phyloP scores from a whole-genome alignment of 23 red algal species.

The Gracilaria caudata region DNA sequence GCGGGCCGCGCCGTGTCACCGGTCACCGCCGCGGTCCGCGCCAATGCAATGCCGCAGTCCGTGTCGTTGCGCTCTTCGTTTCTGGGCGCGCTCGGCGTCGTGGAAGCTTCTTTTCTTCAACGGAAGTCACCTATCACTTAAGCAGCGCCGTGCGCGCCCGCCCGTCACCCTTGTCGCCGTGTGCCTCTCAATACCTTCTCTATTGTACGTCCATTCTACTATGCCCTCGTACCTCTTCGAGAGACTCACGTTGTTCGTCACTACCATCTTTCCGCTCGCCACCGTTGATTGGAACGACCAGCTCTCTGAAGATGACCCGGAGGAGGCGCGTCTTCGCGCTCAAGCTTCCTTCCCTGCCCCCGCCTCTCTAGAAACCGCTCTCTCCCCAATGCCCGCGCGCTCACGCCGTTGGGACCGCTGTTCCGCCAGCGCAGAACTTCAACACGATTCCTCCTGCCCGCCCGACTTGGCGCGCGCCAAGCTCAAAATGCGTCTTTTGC shows the following conservation, averaged over 20 bases:
- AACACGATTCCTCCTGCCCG: neutral
- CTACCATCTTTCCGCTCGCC: slow-evolving; percentile 1
- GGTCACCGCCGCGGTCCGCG: too few species aligned
- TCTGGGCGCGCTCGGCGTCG: too few species aligned
- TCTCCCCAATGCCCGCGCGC: neutral
- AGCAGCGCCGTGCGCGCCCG: too few species aligned
- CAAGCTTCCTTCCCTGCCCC: neutral
- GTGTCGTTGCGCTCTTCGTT: too few species aligned
- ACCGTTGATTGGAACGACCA: slow-evolving; percentile 27
- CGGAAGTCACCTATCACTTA: too few species aligned
- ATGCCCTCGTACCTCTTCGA: slow-evolving; percentile 31
- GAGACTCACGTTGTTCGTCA: neutral
- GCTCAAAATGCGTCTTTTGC: neutral
- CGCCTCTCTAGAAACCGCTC: neutral
- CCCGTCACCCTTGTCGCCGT: too few species aligned
- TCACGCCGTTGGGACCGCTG: slow-evolving; percentile 7
- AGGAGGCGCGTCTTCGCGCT: neutral
- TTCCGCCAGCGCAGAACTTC: slow-evolving; percentile 2
- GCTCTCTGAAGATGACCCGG: slow-evolving; percentile 13
- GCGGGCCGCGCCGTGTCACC: neutral
- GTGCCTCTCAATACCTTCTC: too few species aligned
- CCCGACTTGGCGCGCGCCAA: slow-evolving; percentile 21
- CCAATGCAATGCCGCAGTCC: too few species aligned
- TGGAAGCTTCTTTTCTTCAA: too few species aligned
- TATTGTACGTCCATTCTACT: neutral